Conservation (phyloP, 2,329 filamentous ascomycete species). For the Sphaerulina vaccinii region DNA sequence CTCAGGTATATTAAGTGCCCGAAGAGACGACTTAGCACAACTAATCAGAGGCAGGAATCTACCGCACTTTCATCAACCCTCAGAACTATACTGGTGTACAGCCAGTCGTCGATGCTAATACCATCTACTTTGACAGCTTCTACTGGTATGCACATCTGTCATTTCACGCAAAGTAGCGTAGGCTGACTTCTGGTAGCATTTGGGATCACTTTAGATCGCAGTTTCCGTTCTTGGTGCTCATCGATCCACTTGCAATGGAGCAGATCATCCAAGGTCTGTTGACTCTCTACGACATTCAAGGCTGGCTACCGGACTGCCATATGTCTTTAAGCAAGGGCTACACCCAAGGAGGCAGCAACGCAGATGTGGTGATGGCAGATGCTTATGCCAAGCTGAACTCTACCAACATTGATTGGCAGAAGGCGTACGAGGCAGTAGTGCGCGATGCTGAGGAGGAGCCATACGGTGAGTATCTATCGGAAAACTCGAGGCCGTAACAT, state of each 20-base stretch:
- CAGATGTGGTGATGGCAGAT: constrained; percentile 70
- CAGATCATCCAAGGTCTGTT: constrained; percentile 67
- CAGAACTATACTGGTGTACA: constrained; percentile 50
- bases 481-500: background rate
- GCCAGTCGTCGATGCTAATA: constrained; percentile 31
- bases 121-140: constrained; percentile 32
- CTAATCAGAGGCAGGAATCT: constrained; percentile 46
- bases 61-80: constrained; percentile 47
- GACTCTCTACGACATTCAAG: constrained; percentile 66
- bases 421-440: constrained; percentile 61
- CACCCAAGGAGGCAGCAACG: constrained; percentile 68
- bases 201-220: constrained; percentile 67
- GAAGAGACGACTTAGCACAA: background rate
- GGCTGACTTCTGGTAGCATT: constrained; percentile 49
- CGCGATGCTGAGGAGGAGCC: constrained; percentile 61
- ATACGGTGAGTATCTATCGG: constrained; percentile 22
- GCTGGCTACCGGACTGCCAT: constrained; percentile 71
- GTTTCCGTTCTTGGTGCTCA: constrained; percentile 63
- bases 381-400: constrained; percentile 68
- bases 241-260: constrained; percentile 62
- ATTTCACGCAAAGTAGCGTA: too few species aligned
- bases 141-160: constrained; percentile 22
- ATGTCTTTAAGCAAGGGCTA: constrained; percentile 66
- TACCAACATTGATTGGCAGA: constrained; percentile 63
- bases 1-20: constrained; percentile 39